Evolutionary conservation across 2,329 filamentous ascomycete species (phyloP).

Genomic region (Rugonectria rugulosa): DNA sequence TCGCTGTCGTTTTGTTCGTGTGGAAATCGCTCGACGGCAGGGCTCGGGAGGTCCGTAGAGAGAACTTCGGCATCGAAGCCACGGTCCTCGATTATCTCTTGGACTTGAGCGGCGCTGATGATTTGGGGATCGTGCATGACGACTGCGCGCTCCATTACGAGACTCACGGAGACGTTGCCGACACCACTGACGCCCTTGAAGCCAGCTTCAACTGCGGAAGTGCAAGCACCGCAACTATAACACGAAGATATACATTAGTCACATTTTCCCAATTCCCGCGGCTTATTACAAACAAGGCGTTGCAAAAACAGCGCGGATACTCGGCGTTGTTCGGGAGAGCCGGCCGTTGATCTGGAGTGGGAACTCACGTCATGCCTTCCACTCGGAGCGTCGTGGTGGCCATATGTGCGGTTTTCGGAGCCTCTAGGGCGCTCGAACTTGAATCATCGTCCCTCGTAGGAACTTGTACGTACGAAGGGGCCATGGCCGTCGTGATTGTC

Average conservation of each 20-base stretch:
- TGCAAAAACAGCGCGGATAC: conserved; percentile 2
- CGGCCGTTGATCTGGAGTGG: conserved; percentile 23
- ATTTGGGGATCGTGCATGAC: conserved; percentile 83
- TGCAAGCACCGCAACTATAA: conserved; percentile 88
- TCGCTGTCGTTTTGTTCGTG: conserved; percentile 49
- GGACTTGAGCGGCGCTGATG: conserved; percentile 77
- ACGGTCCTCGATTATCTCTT: conserved; percentile 87
- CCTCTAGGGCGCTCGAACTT: conserved; percentile 26
- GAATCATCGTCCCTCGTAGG: conserved; percentile 49
- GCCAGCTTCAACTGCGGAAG: conserved; percentile 90
- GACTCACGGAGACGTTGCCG: conserved; percentile 86
- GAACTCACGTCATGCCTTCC: conserved; percentile 80
- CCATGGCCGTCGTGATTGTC: conserved; percentile 49
- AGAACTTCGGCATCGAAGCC: conserved; percentile 92
- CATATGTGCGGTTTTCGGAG: conserved; percentile 65
- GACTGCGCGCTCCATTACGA: conserved; percentile 96
- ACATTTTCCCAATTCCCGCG: conserved; percentile 22
- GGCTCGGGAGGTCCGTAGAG: conserved; percentile 76
- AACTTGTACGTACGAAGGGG: conserved; percentile 58
- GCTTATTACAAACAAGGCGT: conserved; percentile 9
- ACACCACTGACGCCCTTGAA: conserved; percentile 85
- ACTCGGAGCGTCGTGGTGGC: conserved; percentile 91
- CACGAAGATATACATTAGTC: conserved; percentile 46
- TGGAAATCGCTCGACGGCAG: conserved; percentile 51
- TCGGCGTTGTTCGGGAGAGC: conserved; percentile 23